Evolutionary conservation across 1,284 basidiomycete genomes (phyloP).

Genomic region (Apiotrichum brassicae): DNA sequence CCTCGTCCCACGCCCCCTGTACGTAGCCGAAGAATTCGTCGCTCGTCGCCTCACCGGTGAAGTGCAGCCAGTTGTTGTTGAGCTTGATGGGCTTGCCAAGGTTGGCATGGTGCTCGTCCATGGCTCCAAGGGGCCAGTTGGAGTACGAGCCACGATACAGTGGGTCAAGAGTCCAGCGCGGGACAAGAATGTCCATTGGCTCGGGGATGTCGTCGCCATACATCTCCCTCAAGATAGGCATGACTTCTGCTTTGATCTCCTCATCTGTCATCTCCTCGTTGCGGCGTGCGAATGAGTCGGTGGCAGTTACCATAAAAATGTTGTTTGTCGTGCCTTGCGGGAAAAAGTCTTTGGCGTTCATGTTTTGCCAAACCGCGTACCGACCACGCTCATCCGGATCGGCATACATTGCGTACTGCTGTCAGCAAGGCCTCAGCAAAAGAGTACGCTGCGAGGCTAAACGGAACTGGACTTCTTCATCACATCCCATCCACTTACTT

Average conservation of each 20-base stretch:
- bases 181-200: constrained; percentile 55
- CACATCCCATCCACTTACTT: constrained; percentile 51
- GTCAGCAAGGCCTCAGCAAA: background rate
- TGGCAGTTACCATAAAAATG: constrained; percentile 61
- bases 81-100: constrained; percentile 15
- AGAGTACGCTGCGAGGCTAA: no score
- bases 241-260: constrained; percentile 53
- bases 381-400: constrained; percentile 55
- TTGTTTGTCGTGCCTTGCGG: constrained; percentile 45
- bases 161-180: constrained; percentile 55
- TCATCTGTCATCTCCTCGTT: constrained; percentile 54
- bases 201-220: constrained; percentile 53
- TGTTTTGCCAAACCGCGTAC: constrained; percentile 64
- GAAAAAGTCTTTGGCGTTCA: constrained; percentile 58
- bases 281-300: constrained; percentile 51
- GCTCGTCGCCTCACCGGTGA: constrained; percentile 16
- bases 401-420: constrained; percentile 59
- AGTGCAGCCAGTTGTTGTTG: constrained; percentile 12
- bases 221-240: constrained; percentile 56
- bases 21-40: constrained; percentile 18
- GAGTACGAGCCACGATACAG: constrained; percentile 62
- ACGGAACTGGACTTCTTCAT: background rate
- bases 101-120: constrained; percentile 23
- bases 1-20: constrained; percentile 20
- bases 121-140: constrained; percentile 55